Evolutionary conservation across 768 basidiomycete species (phyloP).

Genomic region (Mycena indigotica): DNA sequence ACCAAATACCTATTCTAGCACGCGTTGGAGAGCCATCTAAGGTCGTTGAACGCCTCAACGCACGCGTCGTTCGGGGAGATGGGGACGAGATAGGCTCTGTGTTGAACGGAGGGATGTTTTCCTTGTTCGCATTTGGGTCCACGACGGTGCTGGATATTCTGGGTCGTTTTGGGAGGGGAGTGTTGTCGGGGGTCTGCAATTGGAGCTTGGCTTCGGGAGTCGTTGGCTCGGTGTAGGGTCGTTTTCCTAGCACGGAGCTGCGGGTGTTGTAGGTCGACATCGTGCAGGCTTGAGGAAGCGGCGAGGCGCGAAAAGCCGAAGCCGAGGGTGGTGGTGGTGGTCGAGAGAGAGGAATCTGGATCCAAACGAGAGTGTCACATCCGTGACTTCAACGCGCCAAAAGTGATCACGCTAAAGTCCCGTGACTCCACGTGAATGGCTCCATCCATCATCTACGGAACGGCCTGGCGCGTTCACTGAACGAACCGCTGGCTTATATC

Average conservation of each 20-base stretch:
- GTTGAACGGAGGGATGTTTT: slow-evolving; percentile 71
- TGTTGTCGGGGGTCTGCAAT: slow-evolving; percentile 62
- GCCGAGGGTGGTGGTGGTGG: slow-evolving; percentile 7
- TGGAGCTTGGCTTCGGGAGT: slow-evolving; percentile 37
- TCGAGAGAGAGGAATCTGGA: not conserved
- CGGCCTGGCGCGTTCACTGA: slow-evolving; percentile 51
- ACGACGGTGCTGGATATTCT: slow-evolving; percentile 46
- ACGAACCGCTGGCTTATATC: not conserved
- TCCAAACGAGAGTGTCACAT: not conserved
- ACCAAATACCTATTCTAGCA: slow-evolving; percentile 45
- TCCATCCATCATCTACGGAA: slow-evolving; percentile 59
- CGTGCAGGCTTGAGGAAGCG: not conserved
- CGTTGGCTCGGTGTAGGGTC: slow-evolving; percentile 28
- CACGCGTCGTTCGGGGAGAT: slow-evolving; percentile 17
- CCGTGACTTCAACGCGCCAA: not conserved
- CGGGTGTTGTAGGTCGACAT: slow-evolving; percentile 29
- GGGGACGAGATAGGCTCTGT: slow-evolving; percentile 33
- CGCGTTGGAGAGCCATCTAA: slow-evolving; percentile 45
- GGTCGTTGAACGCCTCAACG: slow-evolving; percentile 35
- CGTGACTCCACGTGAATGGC: slow-evolving; percentile 23
- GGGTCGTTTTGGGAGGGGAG: slow-evolving; percentile 67
- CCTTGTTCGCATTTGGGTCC: slow-evolving; percentile 71
- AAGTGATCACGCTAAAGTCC: not conserved
- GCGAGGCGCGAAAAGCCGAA: slow-evolving; percentile 5
- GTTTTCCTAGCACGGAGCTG: slow-evolving; percentile 36